Percentiles rank a stretch among this genome's conserved stretches.
phyloP scores from a whole-genome alignment of 768 basidiomycete species.

The Cyathus striatus region DNA sequence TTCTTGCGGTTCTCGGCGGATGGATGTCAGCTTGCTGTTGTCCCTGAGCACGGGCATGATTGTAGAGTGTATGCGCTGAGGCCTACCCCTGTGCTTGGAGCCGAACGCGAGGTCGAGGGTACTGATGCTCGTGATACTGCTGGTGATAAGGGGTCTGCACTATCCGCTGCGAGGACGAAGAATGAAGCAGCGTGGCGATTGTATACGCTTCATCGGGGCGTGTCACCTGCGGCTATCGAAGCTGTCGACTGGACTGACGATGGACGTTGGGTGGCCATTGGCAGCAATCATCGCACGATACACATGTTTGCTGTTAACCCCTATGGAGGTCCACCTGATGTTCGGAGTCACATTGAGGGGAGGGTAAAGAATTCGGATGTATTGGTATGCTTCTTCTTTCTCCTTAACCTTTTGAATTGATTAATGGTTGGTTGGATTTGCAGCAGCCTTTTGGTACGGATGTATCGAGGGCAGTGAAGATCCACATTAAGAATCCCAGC shows the following conservation, averaged over 20 bases:
- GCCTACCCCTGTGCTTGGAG: constrained; percentile 14
- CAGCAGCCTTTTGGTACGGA: constrained; percentile 51
- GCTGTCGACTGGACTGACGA: constrained; percentile 47
- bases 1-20: constrained; percentile 46
- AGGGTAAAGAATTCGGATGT: constrained; percentile 49
- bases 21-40: constrained; percentile 46
- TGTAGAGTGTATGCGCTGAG: constrained; percentile 40
- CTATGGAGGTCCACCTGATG: constrained; percentile 65
- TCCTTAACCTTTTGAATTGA: background rate
- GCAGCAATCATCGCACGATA: constrained; percentile 57
- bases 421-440: constrained; percentile 3
- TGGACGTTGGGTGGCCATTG: constrained; percentile 65
- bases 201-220: constrained; percentile 68
- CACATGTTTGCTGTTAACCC: constrained; percentile 78
- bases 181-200: constrained; percentile 39
- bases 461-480: constrained; percentile 49
- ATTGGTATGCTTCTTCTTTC: constrained; percentile 31
- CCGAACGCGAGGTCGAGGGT: background rate
- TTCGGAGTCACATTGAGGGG: constrained; percentile 54
- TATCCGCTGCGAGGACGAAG: background rate
- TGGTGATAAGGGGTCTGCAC: background rate
- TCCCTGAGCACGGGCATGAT: constrained; percentile 50
- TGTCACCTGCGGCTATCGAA: constrained; percentile 62
- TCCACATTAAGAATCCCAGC: constrained; percentile 30
- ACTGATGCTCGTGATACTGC: background rate